Conservation (phyloP, 306 rosid species). For the Citrullus colocynthis region DNA sequence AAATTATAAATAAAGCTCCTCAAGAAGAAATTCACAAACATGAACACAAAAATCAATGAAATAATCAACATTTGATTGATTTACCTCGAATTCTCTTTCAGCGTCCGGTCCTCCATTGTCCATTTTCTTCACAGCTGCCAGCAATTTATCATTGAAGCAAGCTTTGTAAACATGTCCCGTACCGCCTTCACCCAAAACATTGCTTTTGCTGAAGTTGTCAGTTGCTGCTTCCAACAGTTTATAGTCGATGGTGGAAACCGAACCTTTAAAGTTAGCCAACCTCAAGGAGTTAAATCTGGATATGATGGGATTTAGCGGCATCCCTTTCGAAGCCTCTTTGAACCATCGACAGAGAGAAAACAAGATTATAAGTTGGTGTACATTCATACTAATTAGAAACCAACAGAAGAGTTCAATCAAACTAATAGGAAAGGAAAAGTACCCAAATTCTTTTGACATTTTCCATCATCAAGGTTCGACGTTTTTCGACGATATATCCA, state of each 20-base stretch:
- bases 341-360: conserved; percentile 2
- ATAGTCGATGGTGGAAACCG: conserved; percentile 54
- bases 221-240: conserved; percentile 67
- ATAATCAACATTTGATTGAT: conserved; percentile 6
- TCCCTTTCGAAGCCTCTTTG: conserved; percentile 46
- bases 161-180: conserved; percentile 54
- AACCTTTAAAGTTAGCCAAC: conserved; percentile 49
- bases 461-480: conserved; percentile 18
- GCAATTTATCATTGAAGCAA: conserved; percentile 46
- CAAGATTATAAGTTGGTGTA: neutral
- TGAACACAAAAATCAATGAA: neutral
- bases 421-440: conserved; percentile 4
- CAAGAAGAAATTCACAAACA: conserved; percentile 11
- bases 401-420: neutral
- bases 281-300: conserved; percentile 44
- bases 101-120: conserved; percentile 28
- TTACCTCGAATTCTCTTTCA: conserved; percentile 69
- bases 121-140: conserved; percentile 62
- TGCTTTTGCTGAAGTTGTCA: conserved; percentile 45
- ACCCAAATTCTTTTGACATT: conserved; percentile 42
- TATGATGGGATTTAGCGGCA: conserved; percentile 24
- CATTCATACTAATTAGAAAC: conserved; percentile 2
- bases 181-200: conserved; percentile 45
- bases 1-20: conserved; percentile 2
- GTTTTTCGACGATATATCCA: conserved; percentile 40